Evolutionary conservation across 2,329 filamentous ascomycete species (phyloP).

Genomic region (Beauveria caledonica): DNA sequence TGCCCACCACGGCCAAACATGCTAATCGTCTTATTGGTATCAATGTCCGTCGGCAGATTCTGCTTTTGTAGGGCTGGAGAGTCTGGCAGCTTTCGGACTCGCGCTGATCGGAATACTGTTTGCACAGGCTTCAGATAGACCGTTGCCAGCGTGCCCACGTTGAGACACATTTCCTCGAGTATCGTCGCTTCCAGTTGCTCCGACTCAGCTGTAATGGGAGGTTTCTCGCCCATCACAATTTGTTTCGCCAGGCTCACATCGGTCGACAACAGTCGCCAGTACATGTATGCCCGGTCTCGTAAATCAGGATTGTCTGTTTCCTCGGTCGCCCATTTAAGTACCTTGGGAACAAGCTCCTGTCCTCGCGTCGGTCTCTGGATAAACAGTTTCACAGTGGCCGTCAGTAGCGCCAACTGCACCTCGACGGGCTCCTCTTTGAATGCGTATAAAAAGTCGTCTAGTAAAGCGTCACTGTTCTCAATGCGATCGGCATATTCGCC

Average conservation of each 20-base stretch:
- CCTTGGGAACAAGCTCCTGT: constrained; percentile 85
- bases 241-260: constrained; percentile 79
- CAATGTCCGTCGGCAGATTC: constrained; percentile 43
- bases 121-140: constrained; percentile 98
- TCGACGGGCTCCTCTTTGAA: constrained; percentile 94
- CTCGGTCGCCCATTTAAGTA: constrained; percentile 97
- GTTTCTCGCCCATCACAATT: constrained; percentile 96
- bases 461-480: constrained; percentile 86
- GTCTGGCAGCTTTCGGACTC: constrained; percentile 69
- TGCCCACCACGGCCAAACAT: constrained; percentile 47
- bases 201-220: constrained; percentile 89
- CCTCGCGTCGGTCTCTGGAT: constrained; percentile 94
- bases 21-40: constrained; percentile 52
- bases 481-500: constrained; percentile 96
- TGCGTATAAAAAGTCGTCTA: constrained; percentile 91
- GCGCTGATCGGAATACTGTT: constrained; percentile 86
- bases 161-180: constrained; percentile 93
- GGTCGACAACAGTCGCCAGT: constrained; percentile 91
- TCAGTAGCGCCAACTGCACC: constrained; percentile 88
- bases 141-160: constrained; percentile 90
- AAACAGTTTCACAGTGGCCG: constrained; percentile 94
- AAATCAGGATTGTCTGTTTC: constrained; percentile 99
- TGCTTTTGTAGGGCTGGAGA: constrained; percentile 80
- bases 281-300: constrained; percentile 95
- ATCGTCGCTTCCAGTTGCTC: constrained; percentile 88